Evolutionary conservation across 2,329 filamentous ascomycete genomes (phyloP).

Genomic region (Aspergillus persii): DNA sequence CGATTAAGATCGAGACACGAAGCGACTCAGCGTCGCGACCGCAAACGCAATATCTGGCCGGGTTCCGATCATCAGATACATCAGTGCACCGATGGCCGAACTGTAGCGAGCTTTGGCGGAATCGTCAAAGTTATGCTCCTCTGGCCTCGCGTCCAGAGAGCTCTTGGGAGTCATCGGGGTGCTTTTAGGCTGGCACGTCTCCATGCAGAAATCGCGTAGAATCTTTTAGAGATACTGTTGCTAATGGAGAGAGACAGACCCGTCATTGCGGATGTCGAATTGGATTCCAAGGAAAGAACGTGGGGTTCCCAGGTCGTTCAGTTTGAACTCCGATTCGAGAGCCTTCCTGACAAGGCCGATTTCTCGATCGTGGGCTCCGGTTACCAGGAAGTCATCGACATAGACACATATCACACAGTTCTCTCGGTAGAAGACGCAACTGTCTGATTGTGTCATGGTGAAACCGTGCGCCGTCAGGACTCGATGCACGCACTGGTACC

Average conservation of each 20-base stretch:
- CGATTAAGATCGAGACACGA: neutral
- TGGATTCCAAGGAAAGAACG: neutral
- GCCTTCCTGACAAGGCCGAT: neutral
- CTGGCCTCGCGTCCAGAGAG: neutral
- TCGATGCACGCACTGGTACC: neutral
- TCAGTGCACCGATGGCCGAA: neutral
- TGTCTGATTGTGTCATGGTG: neutral
- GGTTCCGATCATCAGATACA: slow-evolving; percentile 1
- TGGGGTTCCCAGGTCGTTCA: neutral
- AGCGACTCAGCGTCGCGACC: neutral
- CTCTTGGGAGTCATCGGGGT: neutral
- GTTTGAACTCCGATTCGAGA: slow-evolving; percentile 1
- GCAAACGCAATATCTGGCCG: slow-evolving; percentile 1
- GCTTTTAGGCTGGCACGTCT: neutral
- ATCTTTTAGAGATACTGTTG: neutral
- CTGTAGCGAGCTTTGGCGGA: neutral
- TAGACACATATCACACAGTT: neutral
- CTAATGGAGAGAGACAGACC: neutral
- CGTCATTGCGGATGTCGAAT: neutral
- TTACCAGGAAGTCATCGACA: neutral
- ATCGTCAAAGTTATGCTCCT: neutral
- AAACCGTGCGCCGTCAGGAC: neutral
- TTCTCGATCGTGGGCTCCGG: neutral
- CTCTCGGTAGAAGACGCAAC: neutral
- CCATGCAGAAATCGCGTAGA: neutral